Conservation (phyloP, 2,329 filamentous ascomycete genomes). For the Aspergillus candidus region DNA sequence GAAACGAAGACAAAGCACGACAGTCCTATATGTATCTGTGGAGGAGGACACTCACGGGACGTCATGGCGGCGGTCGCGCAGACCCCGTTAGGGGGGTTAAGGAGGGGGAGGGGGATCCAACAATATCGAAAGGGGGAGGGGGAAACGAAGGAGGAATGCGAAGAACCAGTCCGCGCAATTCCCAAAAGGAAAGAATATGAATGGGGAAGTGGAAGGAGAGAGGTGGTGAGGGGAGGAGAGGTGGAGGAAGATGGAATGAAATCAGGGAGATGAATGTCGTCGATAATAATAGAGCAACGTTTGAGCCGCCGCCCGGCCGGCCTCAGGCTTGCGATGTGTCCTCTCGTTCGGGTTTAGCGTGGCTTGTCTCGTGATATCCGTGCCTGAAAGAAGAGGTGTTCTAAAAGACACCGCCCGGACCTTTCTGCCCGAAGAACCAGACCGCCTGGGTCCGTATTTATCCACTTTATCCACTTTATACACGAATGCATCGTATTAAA, state of each 20-base stretch:
- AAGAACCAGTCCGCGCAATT: constrained; percentile 16
- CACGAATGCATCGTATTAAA: no score
- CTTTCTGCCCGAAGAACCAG: no score
- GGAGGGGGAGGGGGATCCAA: background rate
- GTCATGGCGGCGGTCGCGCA: constrained; percentile 48
- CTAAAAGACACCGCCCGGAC: no score
- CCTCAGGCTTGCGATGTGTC: constrained; percentile 13
- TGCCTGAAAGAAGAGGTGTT: no score
- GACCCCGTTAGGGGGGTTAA: constrained; percentile 40
- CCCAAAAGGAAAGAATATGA: background rate
- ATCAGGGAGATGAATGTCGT: no score
- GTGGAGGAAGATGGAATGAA: background rate
- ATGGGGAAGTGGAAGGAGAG: background rate
- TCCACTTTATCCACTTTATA: no score
- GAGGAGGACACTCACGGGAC: constrained; percentile 45
- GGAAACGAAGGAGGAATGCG: constrained; percentile 13
- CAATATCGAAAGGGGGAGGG: constrained; percentile 6
- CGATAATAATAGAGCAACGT: constrained; percentile 4
- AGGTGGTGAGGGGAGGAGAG: constrained; percentile 2
- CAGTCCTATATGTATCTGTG: constrained; percentile 21
- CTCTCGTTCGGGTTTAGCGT: constrained; percentile 5
- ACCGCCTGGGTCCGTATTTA: no score
- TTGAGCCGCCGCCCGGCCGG: background rate
- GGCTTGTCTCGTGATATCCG: no score
- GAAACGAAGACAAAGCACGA: constrained; percentile 3